Base-by-base conservation (phyloP, 2,329 filamentous ascomycete genomes). In the Lachnellula hyalina region DNA sequence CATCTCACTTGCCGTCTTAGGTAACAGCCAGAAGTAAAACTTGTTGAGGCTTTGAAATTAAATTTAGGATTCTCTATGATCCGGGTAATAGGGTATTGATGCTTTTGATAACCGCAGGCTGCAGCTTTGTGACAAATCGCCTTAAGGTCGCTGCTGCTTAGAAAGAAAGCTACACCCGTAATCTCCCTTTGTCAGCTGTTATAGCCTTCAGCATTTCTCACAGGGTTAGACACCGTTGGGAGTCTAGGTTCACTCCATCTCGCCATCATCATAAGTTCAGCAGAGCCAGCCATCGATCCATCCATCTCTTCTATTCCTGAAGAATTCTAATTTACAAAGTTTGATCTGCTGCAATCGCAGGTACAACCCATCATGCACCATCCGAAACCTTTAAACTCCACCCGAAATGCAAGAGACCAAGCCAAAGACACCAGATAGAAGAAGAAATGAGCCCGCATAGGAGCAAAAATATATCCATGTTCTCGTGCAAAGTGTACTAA, bases 301-400 rank as follows among this genome's bases (percentile, higher is more conserved):
- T 50, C 50, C 46, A 21, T 53, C 40, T 56, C 47, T 50, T 65
- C 60, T 66, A 65, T 63, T 65, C 63, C 61, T 61, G 42, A 65
- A 63, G 56, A 53, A 41, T 56, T 50, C 46, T 66, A 66, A 15
- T 63, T 57, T 65, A 66, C 64, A 66, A 58, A 60, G 47, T 48
- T 52, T 41, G 35, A 38, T 40, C 49, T 50, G 47, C 45, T 52
- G 12, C n/a, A 46, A 46, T 47, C 46, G 47, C 50, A 23, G n/a
- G 25, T 48, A 48, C 17, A 48, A 48, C 9, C 36, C 52, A 7
- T 40, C 57, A 57, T 53, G 50, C 47, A 44, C 15, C 46, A 53
- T 56, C 28, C 50, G 19, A 49, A 52, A 36, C 51, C 45, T 56
- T 50, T 38, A 61, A 65, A 63, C 62, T 63, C 65, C 49, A 58